Base-by-base conservation (phyloP, 352 stramenopile genomes). In the Phytophthora cactorum region DNA sequence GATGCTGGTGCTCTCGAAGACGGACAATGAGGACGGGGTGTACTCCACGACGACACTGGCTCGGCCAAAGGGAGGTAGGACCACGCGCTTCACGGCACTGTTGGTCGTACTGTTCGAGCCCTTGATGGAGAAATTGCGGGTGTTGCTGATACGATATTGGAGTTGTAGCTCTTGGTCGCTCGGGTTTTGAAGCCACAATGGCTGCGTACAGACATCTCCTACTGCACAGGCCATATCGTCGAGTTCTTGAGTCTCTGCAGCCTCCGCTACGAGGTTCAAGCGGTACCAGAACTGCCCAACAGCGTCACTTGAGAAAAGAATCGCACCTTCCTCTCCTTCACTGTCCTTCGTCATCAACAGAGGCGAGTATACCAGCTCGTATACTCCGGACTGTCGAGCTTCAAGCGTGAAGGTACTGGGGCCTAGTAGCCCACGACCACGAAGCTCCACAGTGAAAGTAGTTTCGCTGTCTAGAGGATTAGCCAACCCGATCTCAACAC, bases 241-340 rank as follows among this genome's bases (percentile, higher is more conserved):
- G 6, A 98, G 69, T 25, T 67, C 56, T 9, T 87, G 80, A 0
- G 77, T 63, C 8, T 67, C 50, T 0, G 92, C 77, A 5, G 70
- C 41, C n/a, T 86, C 78, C 6, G 92, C 94, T 1, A 79, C 29
- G 6, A 98, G 73, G 29, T 88, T 62, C 3, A 98, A 77, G 3
- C 88, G 63, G 57, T 98, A 98, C 91, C 95, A 98, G 43, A 98
- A 97, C 70, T 98, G 91, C 0, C 96, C 96, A 8, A 98, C 90
- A 14, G 82, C 73, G 22, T 96, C 88, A 52, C 96, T 97, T 0
- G 85, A 80, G 63, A 98, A 98, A 3, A 93, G 66, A 14, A 98
- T 86, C 0, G 89, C 90, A 1, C 96, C 96, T 41, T 87, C 74
- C 22, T 90, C 71, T 50, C 54, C 22, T 22, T 22, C 54, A n/a